Percentiles rank a stretch among this genome's conserved stretches.
phyloP scores from a whole-genome alignment of 2,329 filamentous ascomycete genomes.

The Aplosporella prunicola region DNA sequence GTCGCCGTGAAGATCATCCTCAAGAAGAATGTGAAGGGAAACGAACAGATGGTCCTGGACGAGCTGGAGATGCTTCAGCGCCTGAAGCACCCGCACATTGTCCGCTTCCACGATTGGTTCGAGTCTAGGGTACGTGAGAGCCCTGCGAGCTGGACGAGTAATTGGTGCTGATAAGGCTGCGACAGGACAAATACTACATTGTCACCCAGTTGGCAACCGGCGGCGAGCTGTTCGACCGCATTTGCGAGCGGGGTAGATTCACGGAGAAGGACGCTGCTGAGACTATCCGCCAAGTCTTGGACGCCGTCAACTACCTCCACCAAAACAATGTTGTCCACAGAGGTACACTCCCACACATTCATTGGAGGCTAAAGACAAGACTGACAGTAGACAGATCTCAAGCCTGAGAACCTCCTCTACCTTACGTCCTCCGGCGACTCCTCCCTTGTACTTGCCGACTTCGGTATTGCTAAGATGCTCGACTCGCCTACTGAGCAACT shows the following conservation, averaged over 20 bases:
- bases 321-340: conserved; percentile 90
- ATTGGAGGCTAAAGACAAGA: too few species aligned
- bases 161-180: conserved; percentile 1
- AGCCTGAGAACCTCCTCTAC: conserved; percentile 95
- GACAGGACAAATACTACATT: conserved; percentile 97
- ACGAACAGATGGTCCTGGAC: conserved; percentile 98
- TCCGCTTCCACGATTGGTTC: conserved; percentile 97
- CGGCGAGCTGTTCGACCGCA: conserved; percentile 93
- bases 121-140: conserved; percentile 71
- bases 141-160: background rate
- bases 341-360: conserved; percentile 52
- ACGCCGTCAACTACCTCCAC: conserved; percentile 90
- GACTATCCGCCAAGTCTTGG: conserved; percentile 88
- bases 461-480: conserved; percentile 97
- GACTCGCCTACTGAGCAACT: conserved; percentile 84
- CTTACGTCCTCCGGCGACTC: conserved; percentile 69
- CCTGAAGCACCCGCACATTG: conserved; percentile 89
- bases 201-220: conserved; percentile 93
- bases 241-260: conserved; percentile 96
- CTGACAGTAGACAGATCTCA: conserved; percentile 59
- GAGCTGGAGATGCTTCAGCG: conserved; percentile 89
- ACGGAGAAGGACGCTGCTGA: conserved; percentile 96
- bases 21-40: conserved; percentile 98
- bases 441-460: conserved; percentile 86
- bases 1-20: conserved; percentile 98